Conservation (phyloP, 2,329 filamentous ascomycete genomes). For the Colletotrichum truncatum region DNA sequence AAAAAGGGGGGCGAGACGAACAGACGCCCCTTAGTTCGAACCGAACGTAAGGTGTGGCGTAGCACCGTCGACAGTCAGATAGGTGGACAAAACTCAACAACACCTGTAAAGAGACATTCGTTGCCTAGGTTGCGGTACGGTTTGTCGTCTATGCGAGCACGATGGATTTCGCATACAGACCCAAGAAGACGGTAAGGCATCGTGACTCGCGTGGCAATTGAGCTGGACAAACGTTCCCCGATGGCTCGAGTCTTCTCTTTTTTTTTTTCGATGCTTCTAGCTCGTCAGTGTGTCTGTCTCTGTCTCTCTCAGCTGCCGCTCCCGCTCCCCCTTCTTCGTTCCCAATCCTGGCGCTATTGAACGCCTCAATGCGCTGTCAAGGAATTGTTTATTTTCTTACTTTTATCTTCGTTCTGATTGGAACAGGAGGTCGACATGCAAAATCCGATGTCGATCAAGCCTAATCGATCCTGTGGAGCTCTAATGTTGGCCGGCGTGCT, state of each 20-base stretch:
- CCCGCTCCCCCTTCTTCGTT: background rate
- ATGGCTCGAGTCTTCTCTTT: too few relatives aligned
- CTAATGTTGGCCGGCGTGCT: background rate
- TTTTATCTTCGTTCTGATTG: background rate
- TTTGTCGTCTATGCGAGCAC: background rate
- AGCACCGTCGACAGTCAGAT: constrained; percentile 3
- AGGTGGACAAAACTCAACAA: background rate
- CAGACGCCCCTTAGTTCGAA: too few relatives aligned
- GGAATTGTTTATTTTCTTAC: background rate
- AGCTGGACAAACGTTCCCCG: background rate
- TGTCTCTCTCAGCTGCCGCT: background rate
- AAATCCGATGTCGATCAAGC: constrained; percentile 7
- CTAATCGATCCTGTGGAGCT: background rate
- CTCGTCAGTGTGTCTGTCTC: constrained; percentile 1
- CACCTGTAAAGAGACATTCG: background rate
- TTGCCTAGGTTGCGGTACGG: constrained; percentile 7
- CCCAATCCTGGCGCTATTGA: constrained; percentile 14
- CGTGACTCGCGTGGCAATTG: background rate
- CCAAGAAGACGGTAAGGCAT: background rate
- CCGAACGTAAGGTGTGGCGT: background rate
- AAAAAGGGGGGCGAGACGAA: too few relatives aligned
- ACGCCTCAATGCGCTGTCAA: constrained; percentile 22
- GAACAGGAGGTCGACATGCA: background rate
- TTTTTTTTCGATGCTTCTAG: background rate
- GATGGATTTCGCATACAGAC: background rate